Base-by-base conservation (phyloP, 225 moss, liverwort and hornwort genomes). In the Physcomitrellopsis africana region DNA sequence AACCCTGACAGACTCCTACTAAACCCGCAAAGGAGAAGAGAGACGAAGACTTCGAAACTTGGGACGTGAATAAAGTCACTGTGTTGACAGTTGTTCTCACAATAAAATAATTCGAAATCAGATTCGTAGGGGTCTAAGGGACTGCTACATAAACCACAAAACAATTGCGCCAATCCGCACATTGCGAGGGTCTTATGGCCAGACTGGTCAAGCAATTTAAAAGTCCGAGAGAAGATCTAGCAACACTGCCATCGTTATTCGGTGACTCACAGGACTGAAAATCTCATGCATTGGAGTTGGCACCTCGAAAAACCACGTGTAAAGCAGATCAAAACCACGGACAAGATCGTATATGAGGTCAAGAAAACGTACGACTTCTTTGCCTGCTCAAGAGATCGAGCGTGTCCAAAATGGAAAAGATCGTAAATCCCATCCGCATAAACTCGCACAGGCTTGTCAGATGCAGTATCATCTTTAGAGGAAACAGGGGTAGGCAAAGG, bases 341-440 rank as follows among this genome's bases (percentile, higher is more conserved):
- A 64, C 42, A 52, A 29, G 37, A 22, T 71, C 45, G 13, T 11
- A 51, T 56, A 0, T 10, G n/a, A 60, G 45, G 51, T 23, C 44
- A 78, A 67, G 67, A 8, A 57, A 67, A 64, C 96, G 75, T 84
- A 97, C 94, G 94, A 85, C 64, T 97, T 97, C 89, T 94, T 97
- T 55, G 97, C 97, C 77, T 97, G 97, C 90, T 97, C 97, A 7
- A 97, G 93, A 3, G 94, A 94, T 20, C 94, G 91, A 42, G 94
- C 97, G 80, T 94, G 97, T 15, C 97, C 97, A 52, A 97, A 97
- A 74, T 97, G 94, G 44, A 94, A 94, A 78, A 94, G 84, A 69
- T 94, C 92, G 63, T 94, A 97, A 75, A 94, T 97, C 77, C 97
- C 97, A 63, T 97, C 97, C 11, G 92, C 96, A 65, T 97, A 97